Conservation (phyloP, 257 asterid genomes). For the Pogostemon cablin region DNA sequence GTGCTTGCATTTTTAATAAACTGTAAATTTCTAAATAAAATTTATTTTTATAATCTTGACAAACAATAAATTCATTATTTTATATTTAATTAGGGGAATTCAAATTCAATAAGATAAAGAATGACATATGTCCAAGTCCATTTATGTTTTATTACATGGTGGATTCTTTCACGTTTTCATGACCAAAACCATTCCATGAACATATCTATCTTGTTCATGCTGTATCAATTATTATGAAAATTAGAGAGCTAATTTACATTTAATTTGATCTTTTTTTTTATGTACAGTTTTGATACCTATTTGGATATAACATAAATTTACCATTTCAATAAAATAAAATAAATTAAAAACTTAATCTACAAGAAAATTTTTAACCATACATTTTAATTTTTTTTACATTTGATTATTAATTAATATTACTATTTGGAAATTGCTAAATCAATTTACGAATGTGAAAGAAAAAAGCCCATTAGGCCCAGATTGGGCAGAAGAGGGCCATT, state of each 20-base stretch:
- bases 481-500: conserved; percentile 11
- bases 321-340: too few relatives aligned
- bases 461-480: not conserved
- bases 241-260: not conserved
- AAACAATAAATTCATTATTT: too few relatives aligned
- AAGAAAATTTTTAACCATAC: too few relatives aligned
- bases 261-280: not conserved
- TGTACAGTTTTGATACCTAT: too few relatives aligned
- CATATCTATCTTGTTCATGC: not conserved
- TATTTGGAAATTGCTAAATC: not conserved
- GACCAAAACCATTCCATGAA: not conserved
- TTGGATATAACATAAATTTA: too few relatives aligned
- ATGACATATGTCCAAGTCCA: too few relatives aligned
- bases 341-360: too few relatives aligned
- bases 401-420: not conserved
- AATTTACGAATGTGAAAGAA: not conserved
- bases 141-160: not conserved
- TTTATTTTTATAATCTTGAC: too few relatives aligned
- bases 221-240: not conserved
- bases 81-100: too few relatives aligned
- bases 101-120: too few relatives aligned
- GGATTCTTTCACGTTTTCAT: not conserved
- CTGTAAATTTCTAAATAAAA: too few relatives aligned
- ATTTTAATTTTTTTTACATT: too few relatives aligned
- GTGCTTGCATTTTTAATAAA: not conserved